Evolutionary conservation across 2,329 filamentous ascomycete species (phyloP).

Genomic region (Aspergillus sp.): DNA sequence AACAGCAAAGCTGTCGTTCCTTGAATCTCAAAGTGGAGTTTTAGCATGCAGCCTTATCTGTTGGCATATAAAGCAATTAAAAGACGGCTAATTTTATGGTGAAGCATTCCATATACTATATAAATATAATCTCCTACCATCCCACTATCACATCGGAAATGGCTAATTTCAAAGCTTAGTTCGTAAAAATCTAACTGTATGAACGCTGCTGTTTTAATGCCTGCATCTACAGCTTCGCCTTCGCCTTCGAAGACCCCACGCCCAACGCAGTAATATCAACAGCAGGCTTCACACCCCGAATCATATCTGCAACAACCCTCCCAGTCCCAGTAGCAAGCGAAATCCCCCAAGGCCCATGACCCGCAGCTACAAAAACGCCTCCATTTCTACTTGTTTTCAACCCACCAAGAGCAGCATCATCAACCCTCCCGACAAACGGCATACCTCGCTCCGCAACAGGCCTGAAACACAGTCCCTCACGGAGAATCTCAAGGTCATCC

Average conservation of each 20-base stretch:
- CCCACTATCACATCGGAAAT: too few relatives aligned
- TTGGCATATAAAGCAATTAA: too few relatives aligned
- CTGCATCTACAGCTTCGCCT: slow-evolving; percentile 1
- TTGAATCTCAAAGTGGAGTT: too few relatives aligned
- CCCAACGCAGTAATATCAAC: slow-evolving; percentile 59
- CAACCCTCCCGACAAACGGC: slow-evolving; percentile 62
- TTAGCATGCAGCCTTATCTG: too few relatives aligned
- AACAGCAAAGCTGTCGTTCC: too few relatives aligned
- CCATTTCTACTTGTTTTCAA: slow-evolving; percentile 43
- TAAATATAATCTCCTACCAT: too few relatives aligned
- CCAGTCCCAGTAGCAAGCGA: slow-evolving; percentile 66
- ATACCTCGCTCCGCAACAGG: slow-evolving; percentile 64
- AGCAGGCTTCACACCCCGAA: slow-evolving; percentile 58
- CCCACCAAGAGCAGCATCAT: slow-evolving; percentile 58
- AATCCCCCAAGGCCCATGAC: slow-evolving; percentile 77
- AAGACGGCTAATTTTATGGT: too few relatives aligned
- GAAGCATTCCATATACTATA: too few relatives aligned
- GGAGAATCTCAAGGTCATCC: slow-evolving; percentile 61
- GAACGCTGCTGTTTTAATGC: too few relatives aligned
- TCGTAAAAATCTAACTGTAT: too few relatives aligned
- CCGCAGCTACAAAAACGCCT: slow-evolving; percentile 69
- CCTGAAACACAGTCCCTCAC: slow-evolving; percentile 70
- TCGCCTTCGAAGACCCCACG: slow-evolving; percentile 17
- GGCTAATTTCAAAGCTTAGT: too few relatives aligned
- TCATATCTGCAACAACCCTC: slow-evolving; percentile 68